Percentiles rank a stretch among this genome's conserved stretches.
These are phyloP conservation scores for Peronospora destructor DNA, from an alignment of 352 stramenopile genomes.

Conservation along the genomic window DNA sequence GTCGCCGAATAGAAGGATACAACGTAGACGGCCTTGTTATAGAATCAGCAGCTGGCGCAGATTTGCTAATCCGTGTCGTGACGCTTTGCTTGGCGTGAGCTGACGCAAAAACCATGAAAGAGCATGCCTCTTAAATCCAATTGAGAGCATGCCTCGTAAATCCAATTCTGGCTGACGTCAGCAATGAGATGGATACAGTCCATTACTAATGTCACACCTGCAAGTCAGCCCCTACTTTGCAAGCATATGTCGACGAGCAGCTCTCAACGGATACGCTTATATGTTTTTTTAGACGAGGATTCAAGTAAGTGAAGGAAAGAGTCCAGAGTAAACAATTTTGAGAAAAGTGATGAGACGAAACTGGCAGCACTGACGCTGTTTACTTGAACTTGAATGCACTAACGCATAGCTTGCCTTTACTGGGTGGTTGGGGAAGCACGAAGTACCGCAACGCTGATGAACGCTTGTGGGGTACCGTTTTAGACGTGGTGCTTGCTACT, in stretches of 20 bases:
- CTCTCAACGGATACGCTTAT: slow-evolving; percentile 8
- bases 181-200: slow-evolving; percentile 21
- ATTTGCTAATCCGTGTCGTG: not conserved
- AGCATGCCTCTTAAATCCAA: slow-evolving; percentile 6
- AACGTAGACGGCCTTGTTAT: slow-evolving; percentile 4
- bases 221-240: slow-evolving; percentile 9
- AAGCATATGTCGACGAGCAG: slow-evolving; percentile 5
- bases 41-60: slow-evolving; percentile 1
- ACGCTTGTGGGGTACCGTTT: too few relatives aligned
- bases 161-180: not conserved
- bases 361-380: not conserved
- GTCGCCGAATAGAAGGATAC: slow-evolving; percentile 23
- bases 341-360: slow-evolving; percentile 10
- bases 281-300: slow-evolving; percentile 12
- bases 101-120: slow-evolving; percentile 5
- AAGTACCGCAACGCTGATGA: too few relatives aligned
- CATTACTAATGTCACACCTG: slow-evolving; percentile 11
- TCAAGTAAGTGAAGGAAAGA: not conserved
- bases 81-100: too few relatives aligned
- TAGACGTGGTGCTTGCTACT: too few relatives aligned
- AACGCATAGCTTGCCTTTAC: too few relatives aligned
- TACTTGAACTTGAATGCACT: not conserved
- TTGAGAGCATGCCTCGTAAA: slow-evolving; percentile 8
- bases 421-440: too few relatives aligned
- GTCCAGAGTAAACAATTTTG: slow-evolving; percentile 12